A percentile compares a stretch with the other conserved stretches of the same genome.
Evolutionary conservation across 2,329 filamentous ascomycete genomes (phyloP).

Genomic region (Hyphodiscus sp.): DNA sequence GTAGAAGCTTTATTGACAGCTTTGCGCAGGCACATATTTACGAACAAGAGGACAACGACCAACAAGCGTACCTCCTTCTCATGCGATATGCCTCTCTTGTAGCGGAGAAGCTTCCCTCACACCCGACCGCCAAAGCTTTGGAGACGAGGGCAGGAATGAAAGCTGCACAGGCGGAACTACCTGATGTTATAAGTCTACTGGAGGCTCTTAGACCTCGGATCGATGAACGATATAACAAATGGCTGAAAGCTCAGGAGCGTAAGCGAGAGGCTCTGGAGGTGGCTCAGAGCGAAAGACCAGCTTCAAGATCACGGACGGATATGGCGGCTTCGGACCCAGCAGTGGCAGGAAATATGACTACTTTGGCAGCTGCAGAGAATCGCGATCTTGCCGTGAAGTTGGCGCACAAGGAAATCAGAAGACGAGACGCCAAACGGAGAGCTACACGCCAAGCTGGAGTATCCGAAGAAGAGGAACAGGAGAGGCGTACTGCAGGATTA

Average conservation of each 20-base stretch:
- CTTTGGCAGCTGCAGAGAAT: conserved; percentile 65
- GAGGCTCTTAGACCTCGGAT: conserved; percentile 77
- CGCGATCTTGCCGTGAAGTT: conserved; percentile 71
- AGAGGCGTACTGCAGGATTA: conserved; percentile 45
- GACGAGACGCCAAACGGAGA: conserved; percentile 56
- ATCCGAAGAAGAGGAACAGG: conserved; percentile 49
- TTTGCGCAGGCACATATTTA: conserved; percentile 69
- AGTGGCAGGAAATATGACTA: conserved; percentile 48
- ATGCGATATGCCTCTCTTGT: conserved; percentile 85
- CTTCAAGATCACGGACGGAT: conserved; percentile 9
- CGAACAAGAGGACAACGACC: conserved; percentile 75
- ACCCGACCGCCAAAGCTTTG: conserved; percentile 66
- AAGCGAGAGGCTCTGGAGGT: conserved; percentile 26
- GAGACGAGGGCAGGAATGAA: conserved; percentile 48
- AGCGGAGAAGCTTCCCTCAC: conserved; percentile 64
- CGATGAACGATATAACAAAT: conserved; percentile 62
- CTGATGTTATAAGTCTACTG: conserved; percentile 47
- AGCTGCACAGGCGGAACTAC: conserved; percentile 55
- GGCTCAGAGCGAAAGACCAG: conserved; percentile 6
- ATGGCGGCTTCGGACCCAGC: conserved; percentile 53
- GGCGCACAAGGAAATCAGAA: conserved; percentile 64
- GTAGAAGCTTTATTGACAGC: conserved; percentile 5
- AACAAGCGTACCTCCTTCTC: conserved; percentile 86
- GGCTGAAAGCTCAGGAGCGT: conserved; percentile 46
- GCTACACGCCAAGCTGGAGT: conserved; percentile 52